Conservation (phyloP, 495 filamentous ascomycete genomes). For the Podospora comata region DNA sequence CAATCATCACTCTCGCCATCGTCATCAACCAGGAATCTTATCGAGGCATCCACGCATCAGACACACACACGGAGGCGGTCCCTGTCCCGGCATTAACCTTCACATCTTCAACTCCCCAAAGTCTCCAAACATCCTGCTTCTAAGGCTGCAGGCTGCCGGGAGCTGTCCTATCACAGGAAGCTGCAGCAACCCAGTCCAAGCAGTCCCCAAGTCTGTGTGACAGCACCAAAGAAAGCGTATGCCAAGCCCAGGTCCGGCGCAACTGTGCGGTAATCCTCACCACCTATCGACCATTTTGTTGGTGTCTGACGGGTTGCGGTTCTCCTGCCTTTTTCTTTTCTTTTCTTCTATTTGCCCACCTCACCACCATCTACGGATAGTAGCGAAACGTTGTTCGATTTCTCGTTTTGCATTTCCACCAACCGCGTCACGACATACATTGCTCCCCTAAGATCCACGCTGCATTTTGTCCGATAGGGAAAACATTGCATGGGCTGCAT, state of each 20-base stretch:
- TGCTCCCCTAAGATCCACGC: constrained; percentile 21
- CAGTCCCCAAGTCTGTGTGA: constrained; percentile 16
- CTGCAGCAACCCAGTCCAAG: constrained; percentile 7
- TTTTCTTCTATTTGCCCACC: background rate
- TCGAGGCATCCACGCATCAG: too few relatives aligned
- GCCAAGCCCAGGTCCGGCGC: constrained; percentile 22
- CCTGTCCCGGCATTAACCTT: constrained; percentile 1
- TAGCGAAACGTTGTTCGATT: background rate
- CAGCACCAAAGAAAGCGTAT: constrained; percentile 14
- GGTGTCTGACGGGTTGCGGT: background rate
- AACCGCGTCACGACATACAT: constrained; percentile 15
- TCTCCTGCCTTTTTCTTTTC: background rate
- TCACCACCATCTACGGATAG: background rate
- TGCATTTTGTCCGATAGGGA: constrained; percentile 24
- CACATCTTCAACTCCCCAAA: background rate
- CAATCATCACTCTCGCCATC: background rate
- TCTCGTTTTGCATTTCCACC: background rate
- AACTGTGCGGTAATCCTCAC: constrained; percentile 21
- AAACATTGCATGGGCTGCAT: constrained; percentile 26
- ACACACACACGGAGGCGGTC: background rate
- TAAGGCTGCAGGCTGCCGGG: constrained; percentile 10
- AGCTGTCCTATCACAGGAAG: constrained; percentile 14
- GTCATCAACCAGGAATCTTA: background rate
- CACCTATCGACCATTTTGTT: background rate
- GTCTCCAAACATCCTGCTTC: background rate